Conservation (phyloP, 257 asterid species). For the Solanum megistacrolobum region DNA sequence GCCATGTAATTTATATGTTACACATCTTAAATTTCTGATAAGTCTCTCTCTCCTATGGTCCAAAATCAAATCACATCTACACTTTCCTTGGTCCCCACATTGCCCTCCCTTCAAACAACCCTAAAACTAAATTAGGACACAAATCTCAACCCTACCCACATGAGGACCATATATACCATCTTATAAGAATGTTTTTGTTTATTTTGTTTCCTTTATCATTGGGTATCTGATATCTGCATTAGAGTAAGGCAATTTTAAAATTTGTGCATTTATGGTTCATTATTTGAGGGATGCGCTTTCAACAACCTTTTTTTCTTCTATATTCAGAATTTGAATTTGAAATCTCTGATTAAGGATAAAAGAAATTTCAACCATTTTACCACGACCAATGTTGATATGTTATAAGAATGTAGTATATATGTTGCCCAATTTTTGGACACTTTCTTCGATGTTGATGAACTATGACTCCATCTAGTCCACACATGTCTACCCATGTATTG, state of each 20-base stretch:
- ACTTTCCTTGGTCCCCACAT: neutral
- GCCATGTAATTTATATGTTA: neutral
- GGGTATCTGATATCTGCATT: accelerated
- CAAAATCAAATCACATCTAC: neutral
- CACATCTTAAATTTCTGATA: neutral
- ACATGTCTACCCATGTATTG: neutral
- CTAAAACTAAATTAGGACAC: neutral
- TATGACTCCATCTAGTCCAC: neutral
- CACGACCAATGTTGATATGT: neutral
- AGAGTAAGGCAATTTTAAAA: accelerated
- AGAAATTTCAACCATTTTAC: accelerated
- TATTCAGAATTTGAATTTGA: neutral
- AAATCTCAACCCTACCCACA: neutral
- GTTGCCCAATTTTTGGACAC: slow-evolving; percentile 30
- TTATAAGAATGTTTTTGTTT: slow-evolving; percentile 1
- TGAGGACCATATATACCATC: neutral
- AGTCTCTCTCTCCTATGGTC: neutral
- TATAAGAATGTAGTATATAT: slow-evolving; percentile 13
- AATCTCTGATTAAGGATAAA: accelerated
- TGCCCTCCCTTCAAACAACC: neutral
- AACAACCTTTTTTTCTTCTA: neutral
- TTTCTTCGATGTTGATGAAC: slow-evolving; percentile 13
- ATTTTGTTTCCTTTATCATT: neutral
- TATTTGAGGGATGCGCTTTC: accelerated
- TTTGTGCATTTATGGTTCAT: neutral